These are phyloP conservation scores for Epichloe amarillans DNA, from an alignment of 2,329 filamentous ascomycete genomes.

Conservation along the genomic window DNA sequence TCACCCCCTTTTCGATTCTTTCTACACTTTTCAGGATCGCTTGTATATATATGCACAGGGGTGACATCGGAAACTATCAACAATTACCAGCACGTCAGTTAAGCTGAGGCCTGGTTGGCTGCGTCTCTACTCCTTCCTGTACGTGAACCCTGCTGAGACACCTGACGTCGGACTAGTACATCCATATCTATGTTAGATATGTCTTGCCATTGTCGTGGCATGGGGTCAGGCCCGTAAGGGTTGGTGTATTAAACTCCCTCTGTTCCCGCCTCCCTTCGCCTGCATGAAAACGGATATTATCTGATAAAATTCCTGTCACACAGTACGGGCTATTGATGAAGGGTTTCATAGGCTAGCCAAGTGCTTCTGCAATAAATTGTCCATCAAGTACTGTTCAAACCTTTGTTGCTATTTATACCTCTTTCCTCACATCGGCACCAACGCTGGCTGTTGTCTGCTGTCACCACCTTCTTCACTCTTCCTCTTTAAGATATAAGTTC, in stretches of 20 bases:
- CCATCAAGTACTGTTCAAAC: background rate
- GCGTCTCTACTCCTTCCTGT: background rate
- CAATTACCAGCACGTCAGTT: background rate
- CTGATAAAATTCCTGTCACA: background rate
- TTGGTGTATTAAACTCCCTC: background rate
- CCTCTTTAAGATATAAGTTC: background rate
- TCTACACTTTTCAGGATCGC: background rate
- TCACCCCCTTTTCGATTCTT: background rate
- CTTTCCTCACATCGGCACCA: background rate
- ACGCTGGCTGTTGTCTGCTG: background rate
- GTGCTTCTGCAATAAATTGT: background rate
- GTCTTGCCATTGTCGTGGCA: too few relatives aligned
- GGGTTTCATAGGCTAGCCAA: background rate
- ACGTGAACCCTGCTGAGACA: background rate
- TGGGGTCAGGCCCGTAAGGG: background rate
- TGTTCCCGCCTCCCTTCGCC: background rate
- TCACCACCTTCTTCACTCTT: too few relatives aligned
- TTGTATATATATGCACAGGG: background rate
- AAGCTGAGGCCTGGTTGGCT: background rate
- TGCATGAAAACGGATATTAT: background rate
- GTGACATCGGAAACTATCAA: background rate
- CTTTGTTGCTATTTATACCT: background rate
- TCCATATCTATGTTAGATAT: background rate
- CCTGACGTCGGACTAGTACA: background rate
- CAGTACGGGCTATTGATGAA: background rate